phyloP scores from a whole-genome alignment of 129 eudicot species.

The Ambrosia artemisiifolia region DNA sequence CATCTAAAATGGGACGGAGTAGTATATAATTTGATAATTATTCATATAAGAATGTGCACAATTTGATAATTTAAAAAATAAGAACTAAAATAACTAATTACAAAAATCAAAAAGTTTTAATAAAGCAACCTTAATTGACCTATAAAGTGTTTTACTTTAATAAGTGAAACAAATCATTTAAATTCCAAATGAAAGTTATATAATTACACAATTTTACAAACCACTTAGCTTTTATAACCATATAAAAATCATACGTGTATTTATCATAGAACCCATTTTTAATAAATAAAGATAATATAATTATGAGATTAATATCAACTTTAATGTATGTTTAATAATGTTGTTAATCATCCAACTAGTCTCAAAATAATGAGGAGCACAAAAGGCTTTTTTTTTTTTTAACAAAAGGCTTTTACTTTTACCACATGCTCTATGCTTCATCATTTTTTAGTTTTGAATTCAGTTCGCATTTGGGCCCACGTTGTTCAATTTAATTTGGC shows the following conservation, averaged over 20 bases:
- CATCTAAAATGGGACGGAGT: too few relatives aligned
- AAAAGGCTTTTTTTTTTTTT: constrained; percentile 20
- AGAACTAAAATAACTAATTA: too few relatives aligned
- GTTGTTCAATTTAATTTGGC: neutral
- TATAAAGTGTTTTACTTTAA: neutral
- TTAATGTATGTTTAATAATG: neutral
- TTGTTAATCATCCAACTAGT: neutral
- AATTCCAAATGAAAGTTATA: too few relatives aligned
- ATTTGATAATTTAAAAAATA: too few relatives aligned
- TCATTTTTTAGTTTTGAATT: constrained; percentile 9
- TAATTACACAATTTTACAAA: too few relatives aligned
- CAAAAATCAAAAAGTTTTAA: neutral
- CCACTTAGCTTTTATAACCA: neutral
- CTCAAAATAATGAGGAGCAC: neutral
- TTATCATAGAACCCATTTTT: neutral
- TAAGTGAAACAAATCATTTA: neutral
- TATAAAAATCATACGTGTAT: neutral
- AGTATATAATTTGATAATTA: too few relatives aligned
- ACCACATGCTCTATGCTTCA: constrained; percentile 7
- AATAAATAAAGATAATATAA: neutral
- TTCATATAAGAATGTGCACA: too few relatives aligned
- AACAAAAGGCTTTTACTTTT: constrained; percentile 20
- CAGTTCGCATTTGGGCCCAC: constrained; percentile 16
- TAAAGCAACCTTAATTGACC: neutral
- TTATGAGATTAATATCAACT: neutral